phyloP scores from a whole-genome alignment of 1,284 basidiomycete genomes.

The Peniophora sp. region DNA sequence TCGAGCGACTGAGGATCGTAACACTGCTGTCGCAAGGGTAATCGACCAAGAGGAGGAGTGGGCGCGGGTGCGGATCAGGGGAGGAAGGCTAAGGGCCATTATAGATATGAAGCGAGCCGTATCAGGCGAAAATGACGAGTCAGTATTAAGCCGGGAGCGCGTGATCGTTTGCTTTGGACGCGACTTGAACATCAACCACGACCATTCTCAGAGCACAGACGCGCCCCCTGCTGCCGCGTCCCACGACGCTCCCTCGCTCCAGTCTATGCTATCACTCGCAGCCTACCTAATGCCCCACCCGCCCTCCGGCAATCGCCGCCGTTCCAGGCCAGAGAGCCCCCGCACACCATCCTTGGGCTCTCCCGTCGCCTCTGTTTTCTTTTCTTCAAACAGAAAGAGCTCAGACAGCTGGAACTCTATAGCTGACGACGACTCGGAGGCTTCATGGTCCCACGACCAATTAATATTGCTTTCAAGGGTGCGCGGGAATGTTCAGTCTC shows the following conservation, averaged over 20 bases:
- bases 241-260: constrained; percentile 12
- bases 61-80: no score
- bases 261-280: constrained; percentile 19
- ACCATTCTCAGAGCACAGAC: neutral
- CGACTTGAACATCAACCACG: neutral
- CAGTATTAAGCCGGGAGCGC: no score
- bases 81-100: no score
- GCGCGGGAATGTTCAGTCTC: constrained; percentile 19
- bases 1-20: no score
- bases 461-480: constrained; percentile 58
- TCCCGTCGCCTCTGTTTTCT: constrained; percentile 27
- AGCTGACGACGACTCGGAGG: constrained; percentile 55
- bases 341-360: constrained; percentile 29
- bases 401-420: constrained; percentile 79
- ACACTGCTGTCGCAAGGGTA: no score
- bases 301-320: constrained; percentile 21
- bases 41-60: no score
- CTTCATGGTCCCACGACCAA: constrained; percentile 70
- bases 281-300: constrained; percentile 25
- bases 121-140: no score
- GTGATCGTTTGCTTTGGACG: neutral
- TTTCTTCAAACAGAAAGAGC: constrained; percentile 56
- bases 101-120: no score
- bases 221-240: constrained; percentile 14
- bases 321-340: constrained; percentile 21